Evolutionary conservation across 106 monocot species (phyloP).

Genomic region (Dendrobium nobile): DNA sequence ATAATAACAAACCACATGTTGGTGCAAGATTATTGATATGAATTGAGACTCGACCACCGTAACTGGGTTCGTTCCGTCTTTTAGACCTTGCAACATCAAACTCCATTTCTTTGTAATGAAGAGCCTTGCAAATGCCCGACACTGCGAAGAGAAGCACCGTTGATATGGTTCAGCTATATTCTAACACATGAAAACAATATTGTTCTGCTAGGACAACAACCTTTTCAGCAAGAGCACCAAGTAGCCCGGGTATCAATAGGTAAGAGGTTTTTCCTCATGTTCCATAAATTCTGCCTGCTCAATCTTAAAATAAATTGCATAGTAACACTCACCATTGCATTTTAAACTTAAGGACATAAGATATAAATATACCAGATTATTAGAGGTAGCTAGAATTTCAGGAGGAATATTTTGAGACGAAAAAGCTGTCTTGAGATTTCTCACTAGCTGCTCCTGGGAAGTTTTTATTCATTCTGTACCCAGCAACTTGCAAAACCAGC

Average conservation of each 20-base stretch:
- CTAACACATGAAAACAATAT: conserved; percentile 1
- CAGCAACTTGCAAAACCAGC: conserved; percentile 99
- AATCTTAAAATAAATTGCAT: conserved; percentile 10
- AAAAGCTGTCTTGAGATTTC: conserved; percentile 92
- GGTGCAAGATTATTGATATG: conserved; percentile 98
- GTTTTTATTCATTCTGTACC: conserved; percentile 92
- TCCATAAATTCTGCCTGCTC: conserved; percentile 99
- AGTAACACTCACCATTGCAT: neutral
- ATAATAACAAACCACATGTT: conserved; percentile 70
- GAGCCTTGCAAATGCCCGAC: conserved; percentile 97
- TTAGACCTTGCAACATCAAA: conserved; percentile 95
- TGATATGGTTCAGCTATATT: neutral
- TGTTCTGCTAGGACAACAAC: conserved; percentile 16
- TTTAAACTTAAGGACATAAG: neutral
- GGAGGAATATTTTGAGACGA: conserved; percentile 98
- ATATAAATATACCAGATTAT: conserved; percentile 56
- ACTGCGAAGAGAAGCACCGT: conserved; percentile 28
- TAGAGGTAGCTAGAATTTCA: conserved; percentile 91
- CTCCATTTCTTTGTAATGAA: conserved; percentile 99
- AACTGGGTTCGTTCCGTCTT: conserved; percentile 92
- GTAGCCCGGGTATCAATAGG: conserved; percentile 98
- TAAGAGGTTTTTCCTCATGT: conserved; percentile 96
- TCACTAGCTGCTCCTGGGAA: conserved; percentile 85
- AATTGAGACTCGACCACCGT: conserved; percentile 93
- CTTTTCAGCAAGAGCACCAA: conserved; percentile 99